phyloP scores from a whole-genome alignment of 2,329 filamentous ascomycete species.

The Plenodomus lindquistii region DNA sequence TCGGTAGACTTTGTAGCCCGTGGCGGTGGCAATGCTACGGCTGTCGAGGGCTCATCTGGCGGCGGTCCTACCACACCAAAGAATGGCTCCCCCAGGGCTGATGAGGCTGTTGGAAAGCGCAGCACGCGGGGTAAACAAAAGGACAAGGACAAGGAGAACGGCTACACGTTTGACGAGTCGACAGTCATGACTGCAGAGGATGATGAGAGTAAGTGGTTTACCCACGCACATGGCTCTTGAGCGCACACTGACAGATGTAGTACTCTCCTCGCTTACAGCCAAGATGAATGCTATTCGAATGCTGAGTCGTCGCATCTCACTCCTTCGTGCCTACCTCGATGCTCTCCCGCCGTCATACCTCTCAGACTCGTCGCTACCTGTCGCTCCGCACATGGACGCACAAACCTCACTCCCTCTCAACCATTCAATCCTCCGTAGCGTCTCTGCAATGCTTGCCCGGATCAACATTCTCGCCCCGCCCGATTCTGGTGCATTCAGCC shows the following conservation, averaged over 20 bases:
- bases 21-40: slow-evolving; percentile 78
- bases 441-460: slow-evolving; percentile 82
- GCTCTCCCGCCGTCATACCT: slow-evolving; percentile 69
- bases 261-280: slow-evolving; percentile 72
- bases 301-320: slow-evolving; percentile 66
- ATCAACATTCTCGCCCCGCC: slow-evolving; percentile 80
- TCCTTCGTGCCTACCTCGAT: slow-evolving; percentile 71
- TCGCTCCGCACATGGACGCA: slow-evolving; percentile 33
- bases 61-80: slow-evolving; percentile 10
- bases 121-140: slow-evolving; percentile 55
- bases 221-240: background rate
- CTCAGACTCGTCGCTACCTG: slow-evolving; percentile 50
- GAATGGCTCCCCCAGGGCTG: slow-evolving; percentile 32
- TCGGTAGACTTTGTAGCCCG: slow-evolving; percentile 90
- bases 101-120: slow-evolving; percentile 52
- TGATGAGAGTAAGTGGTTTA: slow-evolving; percentile 59
- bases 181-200: slow-evolving; percentile 60
- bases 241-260: slow-evolving; percentile 36
- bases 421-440: slow-evolving; percentile 79
- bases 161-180: slow-evolving; percentile 40
- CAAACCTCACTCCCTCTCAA: slow-evolving; percentile 49
- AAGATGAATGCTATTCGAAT: slow-evolving; percentile 94
- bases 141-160: slow-evolving; percentile 51
- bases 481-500: slow-evolving; percentile 65
- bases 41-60: slow-evolving; percentile 45